Base-by-base conservation (phyloP, 768 basidiomycete genomes). In the Collybia sp. region DNA sequence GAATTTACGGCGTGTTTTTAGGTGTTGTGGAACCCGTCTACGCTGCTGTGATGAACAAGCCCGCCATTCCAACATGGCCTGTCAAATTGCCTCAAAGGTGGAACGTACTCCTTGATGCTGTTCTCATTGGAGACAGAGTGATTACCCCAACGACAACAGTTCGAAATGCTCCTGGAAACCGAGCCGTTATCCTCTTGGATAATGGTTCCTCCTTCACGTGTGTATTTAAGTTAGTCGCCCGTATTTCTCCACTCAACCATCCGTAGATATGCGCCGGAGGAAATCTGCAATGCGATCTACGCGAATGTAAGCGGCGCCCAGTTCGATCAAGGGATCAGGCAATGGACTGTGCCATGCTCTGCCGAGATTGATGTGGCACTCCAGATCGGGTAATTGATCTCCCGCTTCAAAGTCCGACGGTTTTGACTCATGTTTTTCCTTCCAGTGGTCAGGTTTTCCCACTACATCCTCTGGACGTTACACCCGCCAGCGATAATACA, bases 181-280 rank as follows among this genome's bases (percentile, higher is more conserved):
- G 82, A 54, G 88, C 86, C 5, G 87, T 92, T 40, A 76, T 79
- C 17, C 68, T 88, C 30, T 72, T 93, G 44, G 90, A 93, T 60
- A 90, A 79, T 48, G 90, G 90, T 5, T 83, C 90, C 3, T 88
- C 89, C 2, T 89, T 81, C 61, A 82, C 85, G 83, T 88, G 58
- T 48, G 85, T 58, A 20, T 15, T 36, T 47, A 17, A 36, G 51
- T 18, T 20, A 18, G 18, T 12, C 12, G 35, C 25, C 32, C 37
- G 13, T 16, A 31, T 35, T 47, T 40, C n/a, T 10, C 4, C 3
- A 18, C 32, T 47, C 30, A 51, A 42, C 40, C 19, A 45, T n/a
- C 40, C 46, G 35, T 56, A 87, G 88, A 15, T 92, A 93, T 61
- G 85, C 77, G 5, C 79, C 90, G 1, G 62, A 70, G 42, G 78